A percentile compares a stretch with the other conserved stretches of the same genome.
Conservation (phyloP, 2,329 filamentous ascomycete genomes). For the Verticillium tricorpus region DNA sequence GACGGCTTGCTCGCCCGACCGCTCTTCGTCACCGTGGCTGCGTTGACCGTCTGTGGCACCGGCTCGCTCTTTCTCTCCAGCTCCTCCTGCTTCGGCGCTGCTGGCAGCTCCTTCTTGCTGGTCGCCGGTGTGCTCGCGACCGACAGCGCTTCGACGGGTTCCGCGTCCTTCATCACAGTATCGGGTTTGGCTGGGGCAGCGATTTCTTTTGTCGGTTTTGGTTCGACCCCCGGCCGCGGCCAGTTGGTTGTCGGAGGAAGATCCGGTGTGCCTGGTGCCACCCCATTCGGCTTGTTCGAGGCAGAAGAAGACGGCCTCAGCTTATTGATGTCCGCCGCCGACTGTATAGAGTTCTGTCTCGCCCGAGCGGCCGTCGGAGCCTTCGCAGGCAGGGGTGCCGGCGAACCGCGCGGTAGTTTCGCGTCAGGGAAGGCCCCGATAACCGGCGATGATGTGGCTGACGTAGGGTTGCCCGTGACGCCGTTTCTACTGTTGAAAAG, state of each 20-base stretch:
- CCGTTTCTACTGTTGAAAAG: constrained; percentile 25
- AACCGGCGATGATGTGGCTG: constrained; percentile 71
- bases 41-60: constrained; percentile 32
- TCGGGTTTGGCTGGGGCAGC: constrained; percentile 8
- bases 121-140: constrained; percentile 21
- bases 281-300: constrained; percentile 57
- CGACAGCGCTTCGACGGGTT: constrained; percentile 18
- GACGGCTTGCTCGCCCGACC: constrained; percentile 64
- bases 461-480: constrained; percentile 57
- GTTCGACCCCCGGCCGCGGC: constrained; percentile 21
- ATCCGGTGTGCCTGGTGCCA: constrained; percentile 32
- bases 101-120: constrained; percentile 34
- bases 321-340: constrained; percentile 49
- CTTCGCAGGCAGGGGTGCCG: constrained; percentile 42
- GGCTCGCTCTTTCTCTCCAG: constrained; percentile 38
- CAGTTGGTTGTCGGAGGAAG: constrained; percentile 15
- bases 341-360: constrained; percentile 69
- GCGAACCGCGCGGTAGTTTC: constrained; percentile 50
- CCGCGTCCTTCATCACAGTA: constrained; percentile 16
- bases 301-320: constrained; percentile 55
- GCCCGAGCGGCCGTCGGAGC: constrained; percentile 60
- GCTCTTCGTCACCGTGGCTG: constrained; percentile 55
- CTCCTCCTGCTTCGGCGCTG: constrained; percentile 29
- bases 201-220: constrained; percentile 21
- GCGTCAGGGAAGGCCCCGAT: constrained; percentile 63